Evolutionary conservation across 2,329 filamentous ascomycete species (phyloP).

Genomic region (Colletotrichum paranaense): DNA sequence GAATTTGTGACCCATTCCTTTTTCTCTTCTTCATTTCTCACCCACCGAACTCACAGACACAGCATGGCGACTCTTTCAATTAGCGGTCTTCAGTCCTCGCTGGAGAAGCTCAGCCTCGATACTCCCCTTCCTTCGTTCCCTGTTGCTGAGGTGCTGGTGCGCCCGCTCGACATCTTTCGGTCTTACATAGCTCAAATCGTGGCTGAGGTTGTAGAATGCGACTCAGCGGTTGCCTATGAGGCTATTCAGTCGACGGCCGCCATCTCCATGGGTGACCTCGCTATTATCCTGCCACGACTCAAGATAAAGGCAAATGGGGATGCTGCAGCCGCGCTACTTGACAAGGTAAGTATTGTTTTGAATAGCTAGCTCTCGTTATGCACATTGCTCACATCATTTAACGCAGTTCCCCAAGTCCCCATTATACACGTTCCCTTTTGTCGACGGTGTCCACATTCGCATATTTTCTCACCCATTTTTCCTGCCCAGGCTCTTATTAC

Average conservation of each 20-base stretch:
- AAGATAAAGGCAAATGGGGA: conserved; percentile 37
- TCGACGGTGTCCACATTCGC: conserved; percentile 69
- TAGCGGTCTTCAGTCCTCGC: conserved; percentile 67
- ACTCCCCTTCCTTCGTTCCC: conserved; percentile 40
- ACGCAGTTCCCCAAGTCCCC: conserved; percentile 66
- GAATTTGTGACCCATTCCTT: not conserved
- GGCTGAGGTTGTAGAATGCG: conserved; percentile 36
- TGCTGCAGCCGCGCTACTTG: conserved; percentile 15
- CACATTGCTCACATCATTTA: not conserved
- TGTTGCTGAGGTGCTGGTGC: conserved; percentile 39
- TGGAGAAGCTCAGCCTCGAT: conserved; percentile 65
- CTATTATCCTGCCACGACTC: conserved; percentile 45
- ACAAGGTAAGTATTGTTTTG: not conserved
- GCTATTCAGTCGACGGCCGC: conserved; percentile 43
- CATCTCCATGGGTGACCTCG: conserved; percentile 44
- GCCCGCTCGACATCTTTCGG: conserved; percentile 46
- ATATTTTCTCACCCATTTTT: conserved; percentile 73
- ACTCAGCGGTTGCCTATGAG: conserved; percentile 41
- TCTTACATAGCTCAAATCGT: conserved; percentile 41
- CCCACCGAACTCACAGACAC: not conserved
- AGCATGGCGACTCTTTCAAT: conserved; percentile 68
- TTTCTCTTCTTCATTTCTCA: not conserved
- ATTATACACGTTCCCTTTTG: conserved; percentile 64
- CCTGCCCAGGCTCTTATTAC: conserved; percentile 67
- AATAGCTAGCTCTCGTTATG: too few species aligned